Conservation (phyloP, 768 basidiomycete genomes). For the Sarcomyxa edulis region DNA sequence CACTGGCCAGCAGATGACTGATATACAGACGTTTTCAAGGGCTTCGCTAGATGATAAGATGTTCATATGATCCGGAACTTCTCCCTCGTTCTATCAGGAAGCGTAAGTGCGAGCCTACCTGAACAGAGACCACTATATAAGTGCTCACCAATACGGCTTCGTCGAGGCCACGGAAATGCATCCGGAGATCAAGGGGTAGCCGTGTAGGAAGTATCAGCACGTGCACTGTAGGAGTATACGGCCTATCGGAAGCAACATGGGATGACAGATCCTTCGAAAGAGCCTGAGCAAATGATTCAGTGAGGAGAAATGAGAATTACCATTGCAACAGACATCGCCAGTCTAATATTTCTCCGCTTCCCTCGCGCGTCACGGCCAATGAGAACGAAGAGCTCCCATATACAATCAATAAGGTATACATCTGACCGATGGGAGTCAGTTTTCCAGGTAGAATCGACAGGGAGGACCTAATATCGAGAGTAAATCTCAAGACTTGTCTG, state of each 20-base stretch:
- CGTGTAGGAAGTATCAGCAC: slow-evolving; percentile 69
- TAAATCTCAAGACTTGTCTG: slow-evolving; percentile 5
- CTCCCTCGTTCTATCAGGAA: slow-evolving; percentile 38
- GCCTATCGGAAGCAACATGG: slow-evolving; percentile 45
- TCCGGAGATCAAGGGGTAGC: slow-evolving; percentile 64
- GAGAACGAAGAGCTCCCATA: slow-evolving; percentile 77
- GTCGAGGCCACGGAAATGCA: slow-evolving; percentile 66
- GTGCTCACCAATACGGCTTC: slow-evolving; percentile 51
- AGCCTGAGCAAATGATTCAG: not conserved
- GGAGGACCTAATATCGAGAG: slow-evolving; percentile 34
- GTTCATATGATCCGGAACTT: slow-evolving; percentile 76
- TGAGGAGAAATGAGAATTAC: slow-evolving; percentile 26
- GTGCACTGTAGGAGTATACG: slow-evolving; percentile 72
- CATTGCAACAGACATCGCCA: slow-evolving; percentile 53
- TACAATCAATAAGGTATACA: slow-evolving; percentile 68
- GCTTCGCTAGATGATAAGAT: slow-evolving; percentile 56
- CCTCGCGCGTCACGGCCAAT: slow-evolving; percentile 65
- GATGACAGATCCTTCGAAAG: slow-evolving; percentile 45
- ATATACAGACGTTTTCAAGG: slow-evolving; percentile 47
- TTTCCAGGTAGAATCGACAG: slow-evolving; percentile 37
- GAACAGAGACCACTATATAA: slow-evolving; percentile 5
- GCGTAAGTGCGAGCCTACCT: not conserved
- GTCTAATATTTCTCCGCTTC: slow-evolving; percentile 50
- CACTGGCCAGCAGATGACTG: slow-evolving; percentile 1
- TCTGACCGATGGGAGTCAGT: too few species aligned